Evolutionary conservation across 1,284 basidiomycete species (phyloP).

Genomic region (Fomitopsis betulina): DNA sequence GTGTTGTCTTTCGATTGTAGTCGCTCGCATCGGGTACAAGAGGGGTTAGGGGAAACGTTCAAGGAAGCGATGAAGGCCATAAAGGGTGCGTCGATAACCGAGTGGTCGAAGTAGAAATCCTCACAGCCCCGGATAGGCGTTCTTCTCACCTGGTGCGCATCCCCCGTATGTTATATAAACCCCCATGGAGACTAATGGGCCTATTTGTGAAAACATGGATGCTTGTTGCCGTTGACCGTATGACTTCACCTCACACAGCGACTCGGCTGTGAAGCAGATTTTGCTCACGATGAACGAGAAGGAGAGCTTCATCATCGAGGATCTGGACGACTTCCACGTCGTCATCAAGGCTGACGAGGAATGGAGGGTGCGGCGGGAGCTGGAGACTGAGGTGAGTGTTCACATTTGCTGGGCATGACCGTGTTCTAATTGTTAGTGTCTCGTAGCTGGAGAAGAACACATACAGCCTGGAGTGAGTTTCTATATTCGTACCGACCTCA

Average conservation of each 20-base stretch:
- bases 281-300: conserved; percentile 79
- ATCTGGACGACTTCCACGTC: conserved; percentile 81
- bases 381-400: conserved; percentile 69
- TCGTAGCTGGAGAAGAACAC: conserved; percentile 43
- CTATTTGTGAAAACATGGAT: neutral
- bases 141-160: conserved; percentile 66
- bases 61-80: conserved; percentile 50
- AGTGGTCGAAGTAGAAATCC: conserved; percentile 1
- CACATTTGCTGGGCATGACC: neutral
- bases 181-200: neutral
- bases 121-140: conserved; percentile 41
- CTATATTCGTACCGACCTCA: too few species aligned
- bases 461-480: conserved; percentile 32
- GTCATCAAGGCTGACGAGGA: conserved; percentile 81
- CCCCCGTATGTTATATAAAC: neutral
- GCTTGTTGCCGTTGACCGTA: neutral
- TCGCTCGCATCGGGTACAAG: neutral
- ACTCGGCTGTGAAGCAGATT: conserved; percentile 89
- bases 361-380: conserved; percentile 62
- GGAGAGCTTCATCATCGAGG: conserved; percentile 79
- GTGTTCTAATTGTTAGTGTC: neutral
- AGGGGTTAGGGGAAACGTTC: neutral
- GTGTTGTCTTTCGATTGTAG: neutral
- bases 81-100: conserved; percentile 41
- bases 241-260: conserved; percentile 41